Conservation (phyloP, 192 early-diverging fungal species). For the Coemansia sp. region DNA sequence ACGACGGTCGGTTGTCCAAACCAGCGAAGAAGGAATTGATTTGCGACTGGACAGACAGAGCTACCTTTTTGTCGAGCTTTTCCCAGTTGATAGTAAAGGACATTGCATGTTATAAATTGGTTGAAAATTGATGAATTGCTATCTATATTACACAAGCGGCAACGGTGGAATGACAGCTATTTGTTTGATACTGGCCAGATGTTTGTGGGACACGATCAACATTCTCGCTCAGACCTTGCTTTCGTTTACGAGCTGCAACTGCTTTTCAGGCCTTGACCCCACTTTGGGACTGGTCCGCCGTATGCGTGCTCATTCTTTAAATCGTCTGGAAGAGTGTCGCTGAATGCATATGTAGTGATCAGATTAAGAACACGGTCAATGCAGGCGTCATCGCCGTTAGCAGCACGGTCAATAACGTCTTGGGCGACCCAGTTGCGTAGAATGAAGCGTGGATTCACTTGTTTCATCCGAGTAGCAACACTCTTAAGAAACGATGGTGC, state of each 20-base stretch:
- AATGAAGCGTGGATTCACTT: conserved; percentile 73
- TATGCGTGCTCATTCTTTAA: conserved; percentile 39
- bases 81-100: conserved; percentile 72
- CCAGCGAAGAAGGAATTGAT: conserved; percentile 65
- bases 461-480: conserved; percentile 57
- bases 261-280: conserved; percentile 68
- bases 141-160: too few relatives aligned
- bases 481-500: neutral
- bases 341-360: conserved; percentile 57
- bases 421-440: conserved; percentile 80
- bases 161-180: too few relatives aligned
- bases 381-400: conserved; percentile 45
- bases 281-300: conserved; percentile 58
- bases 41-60: conserved; percentile 63
- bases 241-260: conserved; percentile 54
- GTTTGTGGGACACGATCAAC: conserved; percentile 92
- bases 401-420: conserved; percentile 9
- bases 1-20: conserved; percentile 61
- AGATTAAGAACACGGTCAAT: conserved; percentile 42
- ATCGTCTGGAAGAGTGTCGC: conserved; percentile 37
- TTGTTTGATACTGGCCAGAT: conserved; percentile 91
- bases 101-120: conserved; percentile 53
- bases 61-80: conserved; percentile 64
- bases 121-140: too few relatives aligned
- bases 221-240: too few relatives aligned